Evolutionary conservation across 176 grass and related monocot species (phyloP).

Genomic region (Cenchrus fungigraminus): DNA sequence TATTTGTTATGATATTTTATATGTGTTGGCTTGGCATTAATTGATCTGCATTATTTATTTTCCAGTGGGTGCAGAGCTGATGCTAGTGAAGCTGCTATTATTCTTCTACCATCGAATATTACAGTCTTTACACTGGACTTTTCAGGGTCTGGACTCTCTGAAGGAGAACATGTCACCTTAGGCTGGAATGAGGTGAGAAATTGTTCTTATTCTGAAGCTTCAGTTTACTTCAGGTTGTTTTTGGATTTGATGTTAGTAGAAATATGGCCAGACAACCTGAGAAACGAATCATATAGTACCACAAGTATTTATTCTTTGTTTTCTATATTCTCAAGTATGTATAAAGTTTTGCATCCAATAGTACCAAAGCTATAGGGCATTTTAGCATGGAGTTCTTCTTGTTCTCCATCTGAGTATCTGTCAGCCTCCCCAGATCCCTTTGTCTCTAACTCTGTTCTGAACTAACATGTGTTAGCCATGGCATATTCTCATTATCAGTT

Average conservation of each 20-base stretch:
- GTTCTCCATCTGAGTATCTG: not conserved
- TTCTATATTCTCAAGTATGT: constrained; percentile 8
- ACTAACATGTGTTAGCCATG: not conserved
- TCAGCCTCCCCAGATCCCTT: not conserved
- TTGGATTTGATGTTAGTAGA: not conserved
- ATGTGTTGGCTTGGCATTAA: constrained; percentile 32
- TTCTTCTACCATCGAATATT: constrained; percentile 97
- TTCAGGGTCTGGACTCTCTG: constrained; percentile 98
- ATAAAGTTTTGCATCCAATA: not conserved
- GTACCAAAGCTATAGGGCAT: not conserved
- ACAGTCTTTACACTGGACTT: constrained; percentile 99
- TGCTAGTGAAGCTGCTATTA: constrained; percentile 97
- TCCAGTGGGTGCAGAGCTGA: constrained; percentile 99
- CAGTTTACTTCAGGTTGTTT: constrained; percentile 10
- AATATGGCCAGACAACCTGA: constrained; percentile 13
- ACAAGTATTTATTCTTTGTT: not conserved
- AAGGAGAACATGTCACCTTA: constrained; percentile 98
- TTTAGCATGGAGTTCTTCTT: not conserved
- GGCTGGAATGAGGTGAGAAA: constrained; percentile 97
- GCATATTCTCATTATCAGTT: constrained; percentile 18
- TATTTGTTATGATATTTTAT: constrained; percentile 26
- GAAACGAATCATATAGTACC: not conserved
- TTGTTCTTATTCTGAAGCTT: constrained; percentile 14
- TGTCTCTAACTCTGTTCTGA: constrained; percentile 33
- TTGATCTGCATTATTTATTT: constrained; percentile 62